Percentiles rank a stretch among this genome's conserved stretches.
phyloP scores from a whole-genome alignment of 495 filamentous ascomycete genomes.

The Penicillium longicatenatum region DNA sequence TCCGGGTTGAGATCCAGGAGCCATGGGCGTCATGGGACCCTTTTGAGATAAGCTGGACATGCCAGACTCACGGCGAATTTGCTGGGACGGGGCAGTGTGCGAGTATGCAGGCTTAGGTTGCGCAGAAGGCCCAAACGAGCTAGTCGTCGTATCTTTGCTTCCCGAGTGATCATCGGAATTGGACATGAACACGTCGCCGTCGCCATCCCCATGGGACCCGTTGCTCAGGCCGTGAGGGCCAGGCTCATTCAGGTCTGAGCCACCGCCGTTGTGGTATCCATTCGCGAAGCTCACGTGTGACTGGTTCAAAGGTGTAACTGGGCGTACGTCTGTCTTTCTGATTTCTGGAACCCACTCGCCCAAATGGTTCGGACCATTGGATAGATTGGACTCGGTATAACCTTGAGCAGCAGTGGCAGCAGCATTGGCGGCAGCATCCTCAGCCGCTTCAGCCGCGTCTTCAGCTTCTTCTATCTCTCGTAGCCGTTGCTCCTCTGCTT shows the following conservation, averaged over 20 bases:
- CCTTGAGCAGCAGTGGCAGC: slow-evolving; percentile 49
- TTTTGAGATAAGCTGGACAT: slow-evolving; percentile 63
- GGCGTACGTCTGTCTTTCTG: slow-evolving; percentile 42
- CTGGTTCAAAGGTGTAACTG: slow-evolving; percentile 52
- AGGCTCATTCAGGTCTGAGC: slow-evolving; percentile 50
- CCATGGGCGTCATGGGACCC: slow-evolving; percentile 72
- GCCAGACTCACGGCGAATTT: slow-evolving; percentile 51
- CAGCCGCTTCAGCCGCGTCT: slow-evolving; percentile 23
- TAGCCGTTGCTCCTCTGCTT: slow-evolving; percentile 31
- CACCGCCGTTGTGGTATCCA: slow-evolving; percentile 45
- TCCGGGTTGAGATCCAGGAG: slow-evolving; percentile 71
- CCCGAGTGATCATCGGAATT: slow-evolving; percentile 48
- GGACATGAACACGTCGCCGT: slow-evolving; percentile 58
- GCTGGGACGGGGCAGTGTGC: slow-evolving; percentile 54
- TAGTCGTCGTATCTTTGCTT: slow-evolving; percentile 44
- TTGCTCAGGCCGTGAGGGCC: slow-evolving; percentile 59
- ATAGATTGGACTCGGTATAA: slow-evolving; percentile 44
- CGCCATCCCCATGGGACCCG: slow-evolving; percentile 58
- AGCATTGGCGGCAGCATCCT: slow-evolving; percentile 44
- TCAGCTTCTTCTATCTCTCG: slow-evolving; percentile 16
- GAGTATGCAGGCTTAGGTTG: slow-evolving; percentile 52
- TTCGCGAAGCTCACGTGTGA: slow-evolving; percentile 55
- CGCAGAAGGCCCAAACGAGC: slow-evolving; percentile 56
- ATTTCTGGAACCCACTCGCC: slow-evolving; percentile 56
- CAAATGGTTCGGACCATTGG: slow-evolving; percentile 61